Percentiles rank a stretch among this genome's conserved stretches.
phyloP scores from a whole-genome alignment of 2,329 filamentous ascomycete species.

The Apiospora kogelbergensis region DNA sequence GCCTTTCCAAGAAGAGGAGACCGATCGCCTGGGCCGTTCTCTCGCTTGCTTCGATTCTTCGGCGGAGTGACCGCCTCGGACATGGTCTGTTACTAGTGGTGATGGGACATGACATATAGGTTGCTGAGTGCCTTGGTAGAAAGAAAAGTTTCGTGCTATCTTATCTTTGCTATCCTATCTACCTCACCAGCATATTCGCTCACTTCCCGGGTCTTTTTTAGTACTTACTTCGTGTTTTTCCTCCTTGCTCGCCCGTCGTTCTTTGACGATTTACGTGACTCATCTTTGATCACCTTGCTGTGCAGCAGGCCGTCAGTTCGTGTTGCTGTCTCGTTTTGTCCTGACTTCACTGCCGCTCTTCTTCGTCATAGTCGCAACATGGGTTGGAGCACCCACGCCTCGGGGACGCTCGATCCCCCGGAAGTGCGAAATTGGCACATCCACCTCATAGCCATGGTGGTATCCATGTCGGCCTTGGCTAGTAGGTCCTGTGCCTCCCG shows the following conservation, averaged over 20 bases:
- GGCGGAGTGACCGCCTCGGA: neutral
- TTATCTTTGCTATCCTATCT: neutral
- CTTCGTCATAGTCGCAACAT: neutral
- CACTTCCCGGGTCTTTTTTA: neutral
- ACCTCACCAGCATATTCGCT: neutral
- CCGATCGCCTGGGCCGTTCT: neutral
- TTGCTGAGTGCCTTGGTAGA: neutral
- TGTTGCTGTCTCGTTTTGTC: neutral
- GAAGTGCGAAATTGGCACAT: constrained; percentile 35
- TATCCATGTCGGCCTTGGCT: constrained; percentile 34
- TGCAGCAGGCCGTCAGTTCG: neutral
- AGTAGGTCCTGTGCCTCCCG: constrained; percentile 21
- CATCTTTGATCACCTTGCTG: neutral
- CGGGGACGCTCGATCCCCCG: constrained; percentile 36
- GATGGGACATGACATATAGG: constrained; percentile 3
- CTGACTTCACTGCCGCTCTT: neutral
- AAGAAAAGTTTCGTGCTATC: neutral
- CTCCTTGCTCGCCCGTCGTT: neutral
- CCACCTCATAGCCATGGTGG: constrained; percentile 32
- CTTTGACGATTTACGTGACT: neutral
- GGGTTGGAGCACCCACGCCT: constrained; percentile 25
- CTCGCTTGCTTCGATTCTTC: neutral
- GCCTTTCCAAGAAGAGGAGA: constrained; percentile 5
- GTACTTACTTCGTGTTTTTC: too few relatives aligned
- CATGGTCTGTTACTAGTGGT: neutral